Evolutionary conservation across 83 land plant genomes (phyloP), one percentile per base, ranked within the genome.

Genomic region (Thuja plicata): DNA sequence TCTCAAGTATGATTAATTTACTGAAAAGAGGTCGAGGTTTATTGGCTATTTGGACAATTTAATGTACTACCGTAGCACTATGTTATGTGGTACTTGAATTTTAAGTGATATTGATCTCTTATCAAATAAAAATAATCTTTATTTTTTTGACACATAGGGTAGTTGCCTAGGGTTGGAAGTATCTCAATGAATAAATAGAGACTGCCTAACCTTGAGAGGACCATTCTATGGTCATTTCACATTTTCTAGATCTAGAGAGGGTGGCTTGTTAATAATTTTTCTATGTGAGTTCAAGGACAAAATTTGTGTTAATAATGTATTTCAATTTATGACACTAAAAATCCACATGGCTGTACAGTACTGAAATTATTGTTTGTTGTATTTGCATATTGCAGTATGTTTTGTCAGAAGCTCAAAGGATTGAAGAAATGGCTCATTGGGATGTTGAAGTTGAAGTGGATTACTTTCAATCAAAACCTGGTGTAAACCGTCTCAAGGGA

Each of bases 361-460:
- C 35, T 83, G 85, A 83, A n/a, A 76, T 78, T 41, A 78, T 24
- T 45, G 12, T 19, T 48, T 41, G 35, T 79, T 84, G 74, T 40
- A 77, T 81, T 86, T 84, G 38, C 73, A 38, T 82, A n/a, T 50
- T 90, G 43, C 94, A 98, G 99, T 98, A 98, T 89, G 98, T 98
- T 77, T 85, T 91, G 85, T 84, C 88, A 57, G 94, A 87, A 71
- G 84, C 97, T 21, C 90, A 94, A 52, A 89, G 91, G 86, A 93
- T 98, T 55, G 92, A 94, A 89, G 91, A 91, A 85, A 91, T 89
- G 70, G 95, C 98, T 78, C 93, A 95, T 70, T 93, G 93, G 93
- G 96, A 97, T 79, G 99, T 95, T 74, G 95, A 94, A 89, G 96
- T 98, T 81, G 93, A 98, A 82, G 92, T 98, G 48, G 97, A 96